phyloP scores from a whole-genome alignment of 2,329 filamentous ascomycete species.

The Incumbomyces lentus region DNA sequence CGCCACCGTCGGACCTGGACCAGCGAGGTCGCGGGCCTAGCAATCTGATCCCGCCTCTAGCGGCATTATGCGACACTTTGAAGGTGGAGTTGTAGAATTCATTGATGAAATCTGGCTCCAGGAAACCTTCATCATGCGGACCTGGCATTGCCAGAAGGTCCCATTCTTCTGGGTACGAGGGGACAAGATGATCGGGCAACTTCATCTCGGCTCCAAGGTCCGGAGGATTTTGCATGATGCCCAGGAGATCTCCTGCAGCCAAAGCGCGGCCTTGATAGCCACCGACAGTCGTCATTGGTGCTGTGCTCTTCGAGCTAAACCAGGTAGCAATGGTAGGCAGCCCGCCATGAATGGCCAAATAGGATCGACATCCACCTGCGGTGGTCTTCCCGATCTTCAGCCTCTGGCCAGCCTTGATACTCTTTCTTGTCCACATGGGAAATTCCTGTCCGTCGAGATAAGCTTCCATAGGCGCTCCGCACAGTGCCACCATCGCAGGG shows the following conservation, averaged over 20 bases:
- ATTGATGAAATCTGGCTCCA: conserved; percentile 42
- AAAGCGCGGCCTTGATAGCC: conserved; percentile 50
- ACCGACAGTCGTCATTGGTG: conserved; percentile 47
- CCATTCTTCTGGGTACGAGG: conserved; percentile 42
- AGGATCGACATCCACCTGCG: conserved; percentile 45
- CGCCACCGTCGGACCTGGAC: conserved; percentile 50
- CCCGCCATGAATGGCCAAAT: conserved; percentile 48
- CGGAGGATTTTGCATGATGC: conserved; percentile 33
- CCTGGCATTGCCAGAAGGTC: conserved; percentile 46
- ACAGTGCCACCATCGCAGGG: conserved; percentile 46
- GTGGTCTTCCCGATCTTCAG: conserved; percentile 47
- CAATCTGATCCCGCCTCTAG: conserved; percentile 50
- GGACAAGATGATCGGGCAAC: conserved; percentile 38
- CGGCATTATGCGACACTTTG: conserved; percentile 52
- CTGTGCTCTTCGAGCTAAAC: conserved; percentile 51
- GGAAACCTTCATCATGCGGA: conserved; percentile 46
- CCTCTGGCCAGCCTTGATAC: conserved; percentile 40
- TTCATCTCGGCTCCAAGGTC: conserved; percentile 24
- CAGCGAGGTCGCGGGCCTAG: conserved; percentile 49
- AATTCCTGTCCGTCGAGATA: conserved; percentile 40
- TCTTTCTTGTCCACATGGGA: conserved; percentile 47
- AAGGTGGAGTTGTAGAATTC: conserved; percentile 49
- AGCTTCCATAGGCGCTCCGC: conserved; percentile 45
- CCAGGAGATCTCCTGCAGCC: conserved; percentile 44
- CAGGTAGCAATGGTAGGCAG: conserved; percentile 46